Conservation (phyloP, 768 basidiomycete species). For the Boletus coccyginus region DNA sequence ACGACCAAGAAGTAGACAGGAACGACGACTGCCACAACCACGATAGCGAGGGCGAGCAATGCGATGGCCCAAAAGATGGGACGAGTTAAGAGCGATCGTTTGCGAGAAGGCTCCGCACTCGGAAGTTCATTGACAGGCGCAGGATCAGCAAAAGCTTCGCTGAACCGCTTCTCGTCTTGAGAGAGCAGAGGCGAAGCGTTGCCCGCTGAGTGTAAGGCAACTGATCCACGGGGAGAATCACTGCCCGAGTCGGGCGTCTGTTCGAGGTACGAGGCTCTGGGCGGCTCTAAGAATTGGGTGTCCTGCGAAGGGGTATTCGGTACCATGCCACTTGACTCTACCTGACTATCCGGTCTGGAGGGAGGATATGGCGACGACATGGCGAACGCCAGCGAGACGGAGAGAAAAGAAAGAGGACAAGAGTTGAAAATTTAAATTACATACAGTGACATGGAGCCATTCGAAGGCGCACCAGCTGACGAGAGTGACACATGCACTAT, state of each 20-base stretch:
- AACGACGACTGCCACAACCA: slow-evolving; percentile 40
- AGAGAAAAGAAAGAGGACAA: not conserved
- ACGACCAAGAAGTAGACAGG: slow-evolving; percentile 37
- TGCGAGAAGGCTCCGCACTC: slow-evolving; percentile 2
- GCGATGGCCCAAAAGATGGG: slow-evolving; percentile 29
- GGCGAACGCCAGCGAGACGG: not conserved
- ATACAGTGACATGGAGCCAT: not conserved
- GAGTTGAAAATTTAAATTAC: not conserved
- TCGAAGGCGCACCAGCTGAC: too few species aligned
- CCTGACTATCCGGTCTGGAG: slow-evolving; percentile 19
- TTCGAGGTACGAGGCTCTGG: slow-evolving; percentile 28
- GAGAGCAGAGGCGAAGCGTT: slow-evolving; percentile 27
- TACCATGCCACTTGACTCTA: slow-evolving; percentile 8
- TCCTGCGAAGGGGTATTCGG: slow-evolving; percentile 12
- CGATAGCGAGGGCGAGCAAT: slow-evolving; percentile 27
- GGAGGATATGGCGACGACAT: slow-evolving; percentile 8
- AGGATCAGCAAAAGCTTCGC: slow-evolving; percentile 1
- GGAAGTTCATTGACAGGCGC: not conserved
- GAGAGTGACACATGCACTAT: too few species aligned
- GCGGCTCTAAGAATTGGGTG: slow-evolving; percentile 9
- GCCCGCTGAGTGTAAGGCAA: slow-evolving; percentile 15
- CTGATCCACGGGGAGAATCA: slow-evolving; percentile 22
- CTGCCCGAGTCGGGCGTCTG: slow-evolving; percentile 16
- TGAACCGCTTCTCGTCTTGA: slow-evolving; percentile 15
- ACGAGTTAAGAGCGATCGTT: slow-evolving; percentile 17